phyloP scores from a whole-genome alignment of 2,329 filamentous ascomycete species.

The Lasiodiplodia citricola region DNA sequence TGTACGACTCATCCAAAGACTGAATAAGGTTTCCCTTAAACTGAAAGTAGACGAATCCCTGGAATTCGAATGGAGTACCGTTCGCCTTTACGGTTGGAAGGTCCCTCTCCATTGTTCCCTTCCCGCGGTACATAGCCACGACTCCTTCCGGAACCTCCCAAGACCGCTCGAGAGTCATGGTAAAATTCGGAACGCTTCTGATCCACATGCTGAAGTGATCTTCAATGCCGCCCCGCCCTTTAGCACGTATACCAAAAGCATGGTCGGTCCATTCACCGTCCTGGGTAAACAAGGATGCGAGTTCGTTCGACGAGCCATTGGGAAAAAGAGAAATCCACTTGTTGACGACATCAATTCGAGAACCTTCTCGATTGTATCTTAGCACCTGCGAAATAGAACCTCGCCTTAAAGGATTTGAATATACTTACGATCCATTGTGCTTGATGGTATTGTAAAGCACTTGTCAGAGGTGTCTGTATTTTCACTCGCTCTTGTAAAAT shows the following conservation, averaged over 20 bases:
- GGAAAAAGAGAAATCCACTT: not conserved
- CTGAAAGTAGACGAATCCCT: not conserved
- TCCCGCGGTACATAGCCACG: not conserved
- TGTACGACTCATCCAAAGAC: not conserved
- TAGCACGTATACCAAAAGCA: not conserved
- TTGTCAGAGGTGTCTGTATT: too few species aligned
- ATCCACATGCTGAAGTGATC: not conserved
- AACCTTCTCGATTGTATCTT: too few species aligned
- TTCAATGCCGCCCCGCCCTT: not conserved
- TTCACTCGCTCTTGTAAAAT: too few species aligned
- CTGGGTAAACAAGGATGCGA: not conserved
- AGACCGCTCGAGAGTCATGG: not conserved
- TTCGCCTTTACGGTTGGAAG: not conserved
- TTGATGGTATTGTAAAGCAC: too few species aligned
- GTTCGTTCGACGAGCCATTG: not conserved
- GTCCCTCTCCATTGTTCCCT: not conserved
- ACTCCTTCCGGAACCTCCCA: not conserved
- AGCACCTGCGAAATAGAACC: too few species aligned
- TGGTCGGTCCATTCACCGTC: not conserved
- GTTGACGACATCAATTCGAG: too few species aligned
- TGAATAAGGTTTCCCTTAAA: not conserved
- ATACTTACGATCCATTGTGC: too few species aligned
- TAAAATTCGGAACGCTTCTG: not conserved
- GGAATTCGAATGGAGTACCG: not conserved
- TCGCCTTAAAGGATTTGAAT: too few species aligned